phyloP scores from a whole-genome alignment of 306 rosid genomes.

The Luffa acutangula region DNA sequence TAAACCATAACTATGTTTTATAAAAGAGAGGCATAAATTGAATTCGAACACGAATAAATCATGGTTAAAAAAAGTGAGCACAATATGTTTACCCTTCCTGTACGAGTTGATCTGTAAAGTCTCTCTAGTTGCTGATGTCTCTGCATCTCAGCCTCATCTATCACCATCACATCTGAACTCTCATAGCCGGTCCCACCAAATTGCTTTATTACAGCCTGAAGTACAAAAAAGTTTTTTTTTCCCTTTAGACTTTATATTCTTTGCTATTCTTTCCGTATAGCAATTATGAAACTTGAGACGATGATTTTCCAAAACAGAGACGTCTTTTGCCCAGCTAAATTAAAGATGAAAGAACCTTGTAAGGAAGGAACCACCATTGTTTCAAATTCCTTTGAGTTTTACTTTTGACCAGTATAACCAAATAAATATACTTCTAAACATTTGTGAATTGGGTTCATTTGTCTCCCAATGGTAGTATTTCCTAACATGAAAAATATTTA shows the following conservation, averaged over 20 bases:
- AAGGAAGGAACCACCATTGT: not conserved
- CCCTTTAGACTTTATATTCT: not conserved
- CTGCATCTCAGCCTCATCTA: slow-evolving; percentile 91
- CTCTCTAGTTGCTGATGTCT: slow-evolving; percentile 89
- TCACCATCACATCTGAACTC: slow-evolving; percentile 80
- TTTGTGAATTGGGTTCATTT: not conserved
- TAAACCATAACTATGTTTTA: not conserved
- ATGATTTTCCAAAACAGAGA: not conserved
- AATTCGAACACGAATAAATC: not conserved
- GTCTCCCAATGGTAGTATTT: not conserved
- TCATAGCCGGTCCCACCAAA: slow-evolving; percentile 78
- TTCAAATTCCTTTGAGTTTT: not conserved
- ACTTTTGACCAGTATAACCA: not conserved
- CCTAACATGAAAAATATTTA: not conserved
- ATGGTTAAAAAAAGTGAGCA: not conserved
- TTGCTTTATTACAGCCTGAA: slow-evolving; percentile 88
- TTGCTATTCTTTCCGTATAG: not conserved
- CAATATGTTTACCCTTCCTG: slow-evolving; percentile 55
- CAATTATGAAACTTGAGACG: not conserved
- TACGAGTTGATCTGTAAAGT: slow-evolving; percentile 71
- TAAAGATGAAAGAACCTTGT: not conserved
- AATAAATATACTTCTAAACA: not conserved
- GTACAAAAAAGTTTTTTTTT: not conserved
- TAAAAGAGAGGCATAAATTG: not conserved
- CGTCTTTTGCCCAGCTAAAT: not conserved